Conservation (phyloP, 2,329 filamentous ascomycete genomes). For the Sporothrix humicola region DNA sequence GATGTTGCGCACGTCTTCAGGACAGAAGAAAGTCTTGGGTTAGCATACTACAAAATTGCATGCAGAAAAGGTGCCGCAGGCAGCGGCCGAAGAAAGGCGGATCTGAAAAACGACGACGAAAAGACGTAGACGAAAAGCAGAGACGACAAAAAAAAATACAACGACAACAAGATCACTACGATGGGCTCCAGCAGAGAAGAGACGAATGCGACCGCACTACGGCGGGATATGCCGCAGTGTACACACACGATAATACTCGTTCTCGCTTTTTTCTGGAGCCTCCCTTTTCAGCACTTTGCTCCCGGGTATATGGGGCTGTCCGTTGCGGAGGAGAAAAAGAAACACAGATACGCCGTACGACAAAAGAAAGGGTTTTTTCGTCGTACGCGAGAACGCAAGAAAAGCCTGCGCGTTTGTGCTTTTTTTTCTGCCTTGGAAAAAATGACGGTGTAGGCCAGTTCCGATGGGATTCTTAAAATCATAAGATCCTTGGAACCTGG, state of each 20-base stretch:
- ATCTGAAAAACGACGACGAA: neutral
- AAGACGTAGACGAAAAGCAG: neutral
- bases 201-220: conserved; percentile 46
- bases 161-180: conserved; percentile 57
- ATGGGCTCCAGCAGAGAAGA: conserved; percentile 63
- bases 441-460: conserved; percentile 37
- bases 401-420: conserved; percentile 22
- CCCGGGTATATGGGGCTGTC: conserved; percentile 63
- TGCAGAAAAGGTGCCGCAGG: neutral
- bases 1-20: conserved; percentile 98
- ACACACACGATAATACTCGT: conserved; percentile 55
- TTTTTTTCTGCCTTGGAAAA: conserved; percentile 51
- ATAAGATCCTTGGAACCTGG: conserved; percentile 30
- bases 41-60: conserved; percentile 67
- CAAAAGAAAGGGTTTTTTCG: neutral
- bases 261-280: conserved; percentile 48
- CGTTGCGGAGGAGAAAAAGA: conserved; percentile 60
- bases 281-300: conserved; percentile 55
- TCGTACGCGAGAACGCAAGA: conserved; percentile 12
- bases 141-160: conserved; percentile 31
- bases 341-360: conserved; percentile 25
- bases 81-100: neutral
- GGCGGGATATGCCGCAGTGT: conserved; percentile 38
- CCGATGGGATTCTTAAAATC: neutral
- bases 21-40: conserved; percentile 63